Evolutionary conservation across 2,329 filamentous ascomycete species (phyloP), one percentile per base, ranked within the genome.

Genomic region (Phaeosphaeria sp.): DNA sequence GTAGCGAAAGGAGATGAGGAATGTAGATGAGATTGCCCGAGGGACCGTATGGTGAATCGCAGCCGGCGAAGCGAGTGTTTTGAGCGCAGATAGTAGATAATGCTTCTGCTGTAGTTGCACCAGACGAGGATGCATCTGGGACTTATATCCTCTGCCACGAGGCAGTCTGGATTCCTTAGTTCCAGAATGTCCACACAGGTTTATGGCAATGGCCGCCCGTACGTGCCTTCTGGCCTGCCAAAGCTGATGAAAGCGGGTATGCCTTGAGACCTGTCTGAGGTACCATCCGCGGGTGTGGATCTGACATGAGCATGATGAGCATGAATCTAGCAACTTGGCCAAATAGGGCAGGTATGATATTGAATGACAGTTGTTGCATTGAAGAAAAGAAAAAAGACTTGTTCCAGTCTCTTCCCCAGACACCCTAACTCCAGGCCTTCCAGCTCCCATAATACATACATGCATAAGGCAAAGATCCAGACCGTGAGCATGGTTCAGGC

Each of bases 141-240:
- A 58, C 67, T 73, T 76, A 70, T 75, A 75, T 71, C 62, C 60
- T 63, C 54, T 41, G 50, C 53, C 59, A 59, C 51, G 48, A 47
- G 42, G 53, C 48, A 66, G 61, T 69, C 74, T 74, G 66, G 74
- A 76, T 72, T 68, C 66, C 67, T 56, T 54, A 52, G 71, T 72
- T 68, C 70, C 60, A 72, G 58, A 72, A 71, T 63, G 56, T 54
- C 65, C 64, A 62, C 64, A 42, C 63, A 51, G 65, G 61, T 64
- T 67, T 58, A 64, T 65, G 54, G 63, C 52, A 65, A 54, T 60
- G 48, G 46, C 63, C 58, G 64, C 68, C 59, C 57, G 56, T 47
- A 65, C 54, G 55, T 59, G 60, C 56, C 54, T 58, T 48, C 59
- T 46, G 58, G 55, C 51, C 54, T 56, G 46, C 52, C 52, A 50